Percentiles rank a stretch among this genome's conserved stretches.
These are phyloP conservation scores for Leptodermis oblonga DNA, from an alignment of 257 asterid species.

Conservation along the genomic window DNA sequence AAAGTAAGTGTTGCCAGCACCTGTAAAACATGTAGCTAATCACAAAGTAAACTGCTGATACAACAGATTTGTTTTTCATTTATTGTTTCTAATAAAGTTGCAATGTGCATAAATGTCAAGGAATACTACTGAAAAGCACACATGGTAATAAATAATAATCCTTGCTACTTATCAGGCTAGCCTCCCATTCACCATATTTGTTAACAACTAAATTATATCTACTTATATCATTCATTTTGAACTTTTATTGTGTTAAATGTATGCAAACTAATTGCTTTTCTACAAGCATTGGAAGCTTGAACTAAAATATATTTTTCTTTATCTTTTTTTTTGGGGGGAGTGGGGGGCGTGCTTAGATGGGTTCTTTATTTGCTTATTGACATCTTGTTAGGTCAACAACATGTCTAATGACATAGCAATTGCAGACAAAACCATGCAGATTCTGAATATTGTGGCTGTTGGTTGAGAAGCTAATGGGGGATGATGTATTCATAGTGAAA, in stretches of 20 bases:
- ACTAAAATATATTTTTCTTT: background rate
- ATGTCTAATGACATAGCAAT: background rate
- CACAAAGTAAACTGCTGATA: background rate
- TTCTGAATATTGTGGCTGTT: background rate
- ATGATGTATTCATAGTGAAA: too few species aligned
- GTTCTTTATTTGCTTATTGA: too few species aligned
- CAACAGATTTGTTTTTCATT: background rate
- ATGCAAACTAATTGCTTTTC: too few species aligned
- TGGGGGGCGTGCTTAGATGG: too few species aligned
- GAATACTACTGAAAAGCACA: background rate
- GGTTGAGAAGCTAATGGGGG: background rate
- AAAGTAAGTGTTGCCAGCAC: background rate
- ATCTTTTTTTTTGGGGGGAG: background rate
- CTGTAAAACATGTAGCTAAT: background rate
- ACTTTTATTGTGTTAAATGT: background rate
- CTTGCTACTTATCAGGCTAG: background rate
- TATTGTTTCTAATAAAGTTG: background rate
- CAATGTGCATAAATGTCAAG: background rate
- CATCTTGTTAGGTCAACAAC: background rate
- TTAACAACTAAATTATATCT: background rate
- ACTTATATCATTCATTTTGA: background rate
- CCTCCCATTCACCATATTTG: background rate
- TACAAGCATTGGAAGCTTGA: background rate
- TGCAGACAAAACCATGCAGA: background rate
- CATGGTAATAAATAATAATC: background rate